Evolutionary conservation across 208 protist species (phyloP), one percentile per base, ranked within the genome.

Genomic region (Porcisia deanei): DNA sequence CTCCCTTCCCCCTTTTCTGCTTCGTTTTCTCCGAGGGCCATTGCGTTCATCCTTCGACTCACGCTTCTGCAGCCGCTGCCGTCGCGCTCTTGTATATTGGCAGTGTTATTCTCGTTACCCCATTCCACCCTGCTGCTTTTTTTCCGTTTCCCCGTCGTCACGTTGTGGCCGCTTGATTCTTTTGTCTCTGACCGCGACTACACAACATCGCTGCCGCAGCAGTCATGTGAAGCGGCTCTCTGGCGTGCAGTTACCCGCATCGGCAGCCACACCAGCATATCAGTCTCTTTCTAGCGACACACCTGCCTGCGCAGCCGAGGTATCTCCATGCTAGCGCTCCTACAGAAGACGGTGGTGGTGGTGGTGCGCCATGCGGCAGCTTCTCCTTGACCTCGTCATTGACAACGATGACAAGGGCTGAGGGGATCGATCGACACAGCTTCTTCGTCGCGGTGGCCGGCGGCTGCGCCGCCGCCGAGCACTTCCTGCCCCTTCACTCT

Each of bases 171-270:
- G 34, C 75, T 63, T 25, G 74, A 80, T 16, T 69, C 77, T 22
- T 77, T 78, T 55, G 63, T 80, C 55, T 75, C 75, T 2, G 82
- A 86, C 16, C 52, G 75, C 55, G 37, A 45, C 71, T 88, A 88
- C 71, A 60, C 41, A 22, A 88, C 84, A 7, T 80, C 84, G 14
- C 55, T 80, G 45, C 84, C 84, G 25, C 75, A 64, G 39, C 77
- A 80, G 53, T 61, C 69, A 25, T 67, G 72, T 20, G 84, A 88
- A 69, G 47, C 73, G 60, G 69, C 77, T 20, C 73, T 88, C 20
- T 88, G 84, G 84, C 76, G 71, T 9, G 53, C 74, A 49, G 84
- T 88, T 16, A 79, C 77, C 0, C 18, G 45, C 9, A 69, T 85
- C 57, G 1, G 47, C 5, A 64, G 34, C 41, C 25, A 3, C 41